phyloP scores from a whole-genome alignment of 805 yeast genomes.

The Schwanniomyces polymorphus region DNA sequence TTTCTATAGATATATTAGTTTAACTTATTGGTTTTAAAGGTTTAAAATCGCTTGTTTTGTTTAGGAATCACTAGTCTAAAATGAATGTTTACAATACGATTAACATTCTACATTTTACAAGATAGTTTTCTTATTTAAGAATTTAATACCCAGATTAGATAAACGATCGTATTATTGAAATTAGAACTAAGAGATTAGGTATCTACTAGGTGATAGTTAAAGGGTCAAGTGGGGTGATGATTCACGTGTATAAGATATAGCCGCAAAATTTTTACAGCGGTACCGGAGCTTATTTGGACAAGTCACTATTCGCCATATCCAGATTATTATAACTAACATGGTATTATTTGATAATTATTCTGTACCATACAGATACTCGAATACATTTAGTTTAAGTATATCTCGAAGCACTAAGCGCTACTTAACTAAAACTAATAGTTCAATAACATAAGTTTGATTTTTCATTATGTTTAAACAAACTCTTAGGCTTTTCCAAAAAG shows the following conservation, averaged over 20 bases:
- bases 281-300: constrained; percentile 1
- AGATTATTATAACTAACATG: neutral
- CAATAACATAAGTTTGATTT: neutral
- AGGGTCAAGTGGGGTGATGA: neutral
- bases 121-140: too few species aligned
- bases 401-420: neutral
- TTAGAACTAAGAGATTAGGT: too few species aligned
- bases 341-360: neutral
- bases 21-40: too few species aligned
- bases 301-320: neutral
- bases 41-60: too few species aligned
- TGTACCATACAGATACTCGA: neutral
- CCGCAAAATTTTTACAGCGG: constrained; percentile 3
- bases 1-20: too few species aligned
- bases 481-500: constrained; percentile 22
- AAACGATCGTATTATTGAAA: too few species aligned
- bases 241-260: neutral
- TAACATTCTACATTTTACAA: too few species aligned
- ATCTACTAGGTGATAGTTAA: neutral
- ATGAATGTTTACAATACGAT: too few species aligned
- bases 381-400: neutral
- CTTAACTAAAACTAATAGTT: neutral
- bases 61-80: too few species aligned
- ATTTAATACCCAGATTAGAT: too few species aligned
- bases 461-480: constrained; percentile 25